Evolutionary conservation across 192 early-diverging fungal genomes (phyloP).

Genomic region (Podila minutissima): DNA sequence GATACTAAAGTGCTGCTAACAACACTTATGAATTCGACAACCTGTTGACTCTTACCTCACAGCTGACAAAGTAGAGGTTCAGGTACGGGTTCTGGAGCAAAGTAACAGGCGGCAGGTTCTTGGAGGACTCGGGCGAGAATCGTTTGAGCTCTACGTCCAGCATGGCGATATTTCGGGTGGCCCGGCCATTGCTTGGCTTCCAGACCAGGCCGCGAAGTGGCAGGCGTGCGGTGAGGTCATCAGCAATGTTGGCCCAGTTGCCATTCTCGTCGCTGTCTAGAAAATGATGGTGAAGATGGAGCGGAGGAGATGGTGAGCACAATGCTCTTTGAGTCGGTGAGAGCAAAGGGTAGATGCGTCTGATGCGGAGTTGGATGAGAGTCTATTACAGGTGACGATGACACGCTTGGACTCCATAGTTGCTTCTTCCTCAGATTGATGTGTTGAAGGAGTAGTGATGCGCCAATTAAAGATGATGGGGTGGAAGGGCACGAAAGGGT

Average conservation of each 20-base stretch:
- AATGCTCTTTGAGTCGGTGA: background rate
- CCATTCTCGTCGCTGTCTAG: slow-evolving; percentile 66
- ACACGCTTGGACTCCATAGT: slow-evolving; percentile 46
- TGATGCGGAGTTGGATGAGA: background rate
- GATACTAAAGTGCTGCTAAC: background rate
- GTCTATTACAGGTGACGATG: slow-evolving; percentile 44
- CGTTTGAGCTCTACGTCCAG: slow-evolving; percentile 69
- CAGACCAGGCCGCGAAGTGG: slow-evolving; percentile 85
- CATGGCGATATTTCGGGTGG: slow-evolving; percentile 68
- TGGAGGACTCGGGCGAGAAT: slow-evolving; percentile 51
- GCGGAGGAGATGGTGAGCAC: background rate
- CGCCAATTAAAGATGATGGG: too few relatives aligned
- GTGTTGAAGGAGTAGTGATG: too few relatives aligned
- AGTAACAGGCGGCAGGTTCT: slow-evolving; percentile 53
- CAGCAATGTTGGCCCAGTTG: slow-evolving; percentile 71
- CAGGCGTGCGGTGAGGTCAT: slow-evolving; percentile 73
- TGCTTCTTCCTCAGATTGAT: too few relatives aligned
- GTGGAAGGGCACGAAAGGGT: too few relatives aligned
- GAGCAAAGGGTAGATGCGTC: background rate
- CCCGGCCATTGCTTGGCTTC: slow-evolving; percentile 74
- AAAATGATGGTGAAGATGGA: background rate
- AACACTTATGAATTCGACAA: background rate
- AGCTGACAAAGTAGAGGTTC: slow-evolving; percentile 83
- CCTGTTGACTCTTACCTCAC: slow-evolving; percentile 62
- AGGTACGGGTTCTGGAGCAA: slow-evolving; percentile 70